phyloP scores from a whole-genome alignment of 495 filamentous ascomycete species.

The Parathielavia hyrcaniae region DNA sequence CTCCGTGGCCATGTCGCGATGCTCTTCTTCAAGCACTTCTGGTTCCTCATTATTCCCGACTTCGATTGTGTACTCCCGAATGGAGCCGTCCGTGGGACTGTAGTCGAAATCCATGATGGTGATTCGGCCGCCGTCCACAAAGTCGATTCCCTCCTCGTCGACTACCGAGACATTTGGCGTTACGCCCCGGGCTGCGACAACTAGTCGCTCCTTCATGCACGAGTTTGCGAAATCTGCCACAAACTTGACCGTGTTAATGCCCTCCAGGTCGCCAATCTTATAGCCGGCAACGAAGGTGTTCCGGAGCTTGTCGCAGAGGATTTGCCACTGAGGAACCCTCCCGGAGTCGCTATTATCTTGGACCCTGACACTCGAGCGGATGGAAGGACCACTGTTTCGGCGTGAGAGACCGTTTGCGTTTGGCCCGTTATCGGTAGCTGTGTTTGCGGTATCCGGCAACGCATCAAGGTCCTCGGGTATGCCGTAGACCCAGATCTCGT shows the following conservation, averaged over 20 bases:
- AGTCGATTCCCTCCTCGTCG: slow-evolving; percentile 66
- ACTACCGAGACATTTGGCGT: slow-evolving; percentile 51
- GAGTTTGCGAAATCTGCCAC: slow-evolving; percentile 46
- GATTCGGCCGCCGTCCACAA: slow-evolving; percentile 78
- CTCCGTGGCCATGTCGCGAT: slow-evolving; percentile 70
- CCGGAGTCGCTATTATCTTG: slow-evolving; percentile 32
- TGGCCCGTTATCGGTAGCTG: slow-evolving; percentile 26
- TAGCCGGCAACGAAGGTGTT: slow-evolving; percentile 58
- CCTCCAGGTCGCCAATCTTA: slow-evolving; percentile 50
- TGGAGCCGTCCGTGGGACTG: slow-evolving; percentile 48
- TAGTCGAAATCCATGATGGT: slow-evolving; percentile 71
- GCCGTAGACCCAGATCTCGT: slow-evolving; percentile 74
- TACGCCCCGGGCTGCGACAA: slow-evolving; percentile 71
- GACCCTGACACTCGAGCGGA: slow-evolving; percentile 31
- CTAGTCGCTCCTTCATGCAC: slow-evolving; percentile 53
- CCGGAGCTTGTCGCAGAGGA: slow-evolving; percentile 58
- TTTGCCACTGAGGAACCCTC: slow-evolving; percentile 60
- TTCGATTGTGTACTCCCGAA: slow-evolving; percentile 59
- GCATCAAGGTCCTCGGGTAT: slow-evolving; percentile 68
- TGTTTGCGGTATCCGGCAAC: slow-evolving; percentile 33
- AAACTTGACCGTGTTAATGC: slow-evolving; percentile 57
- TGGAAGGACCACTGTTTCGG: slow-evolving; percentile 39
- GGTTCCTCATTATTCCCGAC: slow-evolving; percentile 63
- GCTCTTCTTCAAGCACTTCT: slow-evolving; percentile 65
- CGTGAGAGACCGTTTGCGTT: slow-evolving; percentile 29